These are phyloP conservation scores for Paxillus involutus DNA, from an alignment of 768 basidiomycete genomes.

Conservation along the genomic window DNA sequence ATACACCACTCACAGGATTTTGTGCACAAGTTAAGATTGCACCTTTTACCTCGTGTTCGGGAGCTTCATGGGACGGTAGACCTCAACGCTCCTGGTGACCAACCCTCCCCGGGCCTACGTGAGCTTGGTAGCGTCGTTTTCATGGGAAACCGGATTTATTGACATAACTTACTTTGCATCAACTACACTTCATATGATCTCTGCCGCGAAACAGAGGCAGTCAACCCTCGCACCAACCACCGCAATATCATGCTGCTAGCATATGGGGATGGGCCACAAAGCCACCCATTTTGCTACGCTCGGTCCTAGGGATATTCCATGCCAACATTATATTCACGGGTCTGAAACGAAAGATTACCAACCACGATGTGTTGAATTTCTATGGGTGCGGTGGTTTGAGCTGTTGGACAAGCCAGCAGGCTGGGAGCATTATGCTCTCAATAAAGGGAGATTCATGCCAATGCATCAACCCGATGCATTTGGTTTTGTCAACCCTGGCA, in stretches of 20 bases:
- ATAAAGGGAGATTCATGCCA: neutral
- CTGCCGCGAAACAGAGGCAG: neutral
- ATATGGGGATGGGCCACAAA: too few relatives aligned
- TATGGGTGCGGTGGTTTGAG: neutral
- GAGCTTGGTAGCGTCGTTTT: too few relatives aligned
- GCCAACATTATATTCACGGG: neutral
- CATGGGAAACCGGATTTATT: too few relatives aligned
- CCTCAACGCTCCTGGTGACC: too few relatives aligned
- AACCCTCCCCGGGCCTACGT: too few relatives aligned
- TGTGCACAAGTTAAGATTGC: too few relatives aligned
- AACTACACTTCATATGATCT: neutral
- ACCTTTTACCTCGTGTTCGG: too few relatives aligned
- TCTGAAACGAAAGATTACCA: neutral
- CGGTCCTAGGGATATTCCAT: too few relatives aligned
- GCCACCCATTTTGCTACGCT: too few relatives aligned
- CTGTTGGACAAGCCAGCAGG: neutral
- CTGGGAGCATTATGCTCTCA: neutral
- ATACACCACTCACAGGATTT: too few relatives aligned
- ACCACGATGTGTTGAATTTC: neutral
- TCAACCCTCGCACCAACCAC: neutral
- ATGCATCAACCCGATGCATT: neutral
- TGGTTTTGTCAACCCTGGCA: neutral
- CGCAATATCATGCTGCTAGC: neutral
- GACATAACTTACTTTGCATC: too few relatives aligned
- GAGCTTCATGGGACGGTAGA: too few relatives aligned